These are phyloP conservation scores for Wickerhamomyces silvicola DNA, from an alignment of 805 yeast genomes.

Conservation along the genomic window DNA sequence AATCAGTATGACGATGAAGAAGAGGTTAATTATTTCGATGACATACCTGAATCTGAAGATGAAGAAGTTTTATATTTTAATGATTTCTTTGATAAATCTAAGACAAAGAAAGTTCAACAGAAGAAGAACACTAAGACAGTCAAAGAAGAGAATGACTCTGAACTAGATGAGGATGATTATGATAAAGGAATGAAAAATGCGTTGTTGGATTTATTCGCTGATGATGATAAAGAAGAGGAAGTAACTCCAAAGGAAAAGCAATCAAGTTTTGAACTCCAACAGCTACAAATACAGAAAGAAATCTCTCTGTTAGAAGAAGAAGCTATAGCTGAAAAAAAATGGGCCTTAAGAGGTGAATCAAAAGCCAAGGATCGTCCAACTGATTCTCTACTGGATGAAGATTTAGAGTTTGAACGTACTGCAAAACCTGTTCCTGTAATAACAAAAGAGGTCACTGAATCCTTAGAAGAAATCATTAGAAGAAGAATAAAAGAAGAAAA, in stretches of 20 bases:
- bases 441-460: slow-evolving; percentile 80
- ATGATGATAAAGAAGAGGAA: slow-evolving; percentile 25
- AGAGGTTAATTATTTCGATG: slow-evolving; percentile 41
- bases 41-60: slow-evolving; percentile 41
- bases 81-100: slow-evolving; percentile 51
- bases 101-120: slow-evolving; percentile 3
- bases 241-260: slow-evolving; percentile 30
- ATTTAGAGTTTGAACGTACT: slow-evolving; percentile 83
- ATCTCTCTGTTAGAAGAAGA: slow-evolving; percentile 78
- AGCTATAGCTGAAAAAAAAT: slow-evolving; percentile 81
- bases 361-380: slow-evolving; percentile 72
- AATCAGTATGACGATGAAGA: slow-evolving; percentile 41
- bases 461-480: slow-evolving; percentile 82
- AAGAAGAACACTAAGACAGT: slow-evolving; percentile 2
- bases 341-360: slow-evolving; percentile 95
- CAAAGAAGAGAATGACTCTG: slow-evolving; percentile 31
- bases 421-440: slow-evolving; percentile 95
- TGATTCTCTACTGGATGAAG: slow-evolving; percentile 79
- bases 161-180: slow-evolving; percentile 50
- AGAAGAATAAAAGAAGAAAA: slow-evolving; percentile 68
- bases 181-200: slow-evolving; percentile 52
- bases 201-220: slow-evolving; percentile 57
- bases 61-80: slow-evolving; percentile 53
- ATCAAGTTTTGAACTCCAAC: slow-evolving; percentile 81
- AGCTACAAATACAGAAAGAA: slow-evolving; percentile 65